Evolutionary conservation across 1,139 yeast species (phyloP).

Genomic region (Yueomyces sp.): DNA sequence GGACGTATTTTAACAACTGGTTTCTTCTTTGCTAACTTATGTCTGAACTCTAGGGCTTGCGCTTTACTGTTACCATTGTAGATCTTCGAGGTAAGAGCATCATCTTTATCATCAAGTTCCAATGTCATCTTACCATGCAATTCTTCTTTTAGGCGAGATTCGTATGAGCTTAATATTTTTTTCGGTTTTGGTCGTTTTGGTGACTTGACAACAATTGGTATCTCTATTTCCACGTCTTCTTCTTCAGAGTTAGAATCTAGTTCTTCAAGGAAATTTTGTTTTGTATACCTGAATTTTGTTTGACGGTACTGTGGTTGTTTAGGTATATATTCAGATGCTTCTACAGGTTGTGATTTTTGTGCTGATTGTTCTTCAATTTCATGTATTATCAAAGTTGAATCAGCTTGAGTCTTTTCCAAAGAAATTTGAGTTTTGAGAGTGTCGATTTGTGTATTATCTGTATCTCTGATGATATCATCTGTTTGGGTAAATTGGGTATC

Average conservation of each 20-base stretch:
- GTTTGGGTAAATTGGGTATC: too few relatives aligned
- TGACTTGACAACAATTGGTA: not conserved
- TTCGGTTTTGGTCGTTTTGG: not conserved
- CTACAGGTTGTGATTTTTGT: conserved; percentile 2
- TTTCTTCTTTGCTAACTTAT: conserved; percentile 23
- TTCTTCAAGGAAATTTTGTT: conserved; percentile 11
- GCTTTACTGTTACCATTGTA: conserved; percentile 22
- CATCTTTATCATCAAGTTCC: conserved; percentile 11
- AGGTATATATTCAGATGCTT: conserved; percentile 2
- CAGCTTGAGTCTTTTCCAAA: not conserved
- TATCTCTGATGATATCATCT: too few relatives aligned
- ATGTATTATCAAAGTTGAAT: conserved; percentile 6
- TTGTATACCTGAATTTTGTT: conserved; percentile 7
- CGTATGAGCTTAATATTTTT: conserved; percentile 6
- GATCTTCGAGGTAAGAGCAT: conserved; percentile 1
- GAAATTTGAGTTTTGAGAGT: not conserved
- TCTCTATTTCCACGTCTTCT: conserved; percentile 4
- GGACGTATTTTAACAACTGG: conserved; percentile 5
- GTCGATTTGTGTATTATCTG: not conserved
- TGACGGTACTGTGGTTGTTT: not conserved
- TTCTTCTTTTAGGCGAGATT: conserved; percentile 10
- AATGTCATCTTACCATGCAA: conserved; percentile 8
- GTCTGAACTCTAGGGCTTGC: conserved; percentile 24
- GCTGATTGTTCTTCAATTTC: conserved; percentile 10
- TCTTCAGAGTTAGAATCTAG: conserved; percentile 6